phyloP scores from a whole-genome alignment of 257 asterid species.

The Solanum chmielewskii region DNA sequence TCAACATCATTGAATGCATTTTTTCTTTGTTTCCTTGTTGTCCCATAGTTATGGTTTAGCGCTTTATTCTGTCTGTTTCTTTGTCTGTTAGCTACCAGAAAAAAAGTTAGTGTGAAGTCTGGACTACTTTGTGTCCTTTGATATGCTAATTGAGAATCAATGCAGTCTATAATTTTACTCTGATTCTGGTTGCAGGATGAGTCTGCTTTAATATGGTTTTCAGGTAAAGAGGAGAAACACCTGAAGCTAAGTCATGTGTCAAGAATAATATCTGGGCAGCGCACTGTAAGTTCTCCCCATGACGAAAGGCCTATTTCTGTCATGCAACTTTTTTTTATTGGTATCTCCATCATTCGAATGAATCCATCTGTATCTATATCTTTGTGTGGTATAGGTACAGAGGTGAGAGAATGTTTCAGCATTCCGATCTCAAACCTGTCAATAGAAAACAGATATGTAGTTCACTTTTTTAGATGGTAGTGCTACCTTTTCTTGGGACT shows the following conservation, averaged over 20 bases:
- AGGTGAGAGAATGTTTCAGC: neutral
- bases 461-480: neutral
- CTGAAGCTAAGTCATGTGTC: slow-evolving; percentile 82
- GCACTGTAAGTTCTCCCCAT: slow-evolving; percentile 62
- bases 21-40: neutral
- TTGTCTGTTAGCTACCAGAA: neutral
- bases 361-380: neutral
- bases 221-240: slow-evolving; percentile 93
- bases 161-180: neutral
- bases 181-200: slow-evolving; percentile 54
- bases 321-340: neutral
- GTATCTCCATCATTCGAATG: neutral
- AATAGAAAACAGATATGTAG: neutral
- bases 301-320: neutral
- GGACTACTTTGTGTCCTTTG: neutral
- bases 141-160: neutral
- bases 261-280: slow-evolving; percentile 94
- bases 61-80: neutral
- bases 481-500: neutral
- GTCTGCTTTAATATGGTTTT: slow-evolving; percentile 85
- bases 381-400: neutral
- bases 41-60: neutral
- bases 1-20: neutral
- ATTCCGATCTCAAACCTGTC: neutral
- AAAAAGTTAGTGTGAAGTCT: neutral